A percentile compares a stretch with the other conserved stretches of the same genome.
Conservation (phyloP, 2,329 filamentous ascomycete genomes). For the Nothophaeocryptopus gaeumannii region DNA sequence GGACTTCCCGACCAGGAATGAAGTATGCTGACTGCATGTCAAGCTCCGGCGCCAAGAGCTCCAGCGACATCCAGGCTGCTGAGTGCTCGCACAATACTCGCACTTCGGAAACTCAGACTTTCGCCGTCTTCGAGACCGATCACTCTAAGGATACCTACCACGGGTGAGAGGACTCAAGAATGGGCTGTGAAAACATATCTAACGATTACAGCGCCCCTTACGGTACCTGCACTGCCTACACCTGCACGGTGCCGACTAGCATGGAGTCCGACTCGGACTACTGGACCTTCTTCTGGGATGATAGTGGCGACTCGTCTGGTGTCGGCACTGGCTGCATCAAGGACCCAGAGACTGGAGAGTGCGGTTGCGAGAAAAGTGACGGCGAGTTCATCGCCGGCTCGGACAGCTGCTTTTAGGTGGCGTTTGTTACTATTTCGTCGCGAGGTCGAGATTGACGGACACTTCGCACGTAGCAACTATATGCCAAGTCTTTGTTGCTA, state of each 20-base stretch:
- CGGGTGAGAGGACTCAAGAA: slow-evolving; percentile 28
- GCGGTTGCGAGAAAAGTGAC: slow-evolving; percentile 44
- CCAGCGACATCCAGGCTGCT: slow-evolving; percentile 42
- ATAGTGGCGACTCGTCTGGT: slow-evolving; percentile 32
- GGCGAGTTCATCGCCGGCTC: slow-evolving; percentile 38
- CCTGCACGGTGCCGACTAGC: slow-evolving; percentile 35
- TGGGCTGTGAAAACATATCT: too few species aligned
- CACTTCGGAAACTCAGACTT: slow-evolving; percentile 37
- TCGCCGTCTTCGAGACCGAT: slow-evolving; percentile 44
- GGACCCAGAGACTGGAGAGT: slow-evolving; percentile 39
- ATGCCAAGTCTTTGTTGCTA: too few species aligned
- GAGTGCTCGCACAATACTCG: slow-evolving; percentile 45
- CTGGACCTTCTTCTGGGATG: slow-evolving; percentile 43
- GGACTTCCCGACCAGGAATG: slow-evolving; percentile 1
- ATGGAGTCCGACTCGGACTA: slow-evolving; percentile 36
- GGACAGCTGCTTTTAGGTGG: slow-evolving; percentile 37
- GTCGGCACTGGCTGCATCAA: slow-evolving; percentile 42
- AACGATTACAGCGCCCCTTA: slow-evolving; percentile 38
- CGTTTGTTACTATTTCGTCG: slow-evolving; percentile 33
- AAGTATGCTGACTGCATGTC: slow-evolving; percentile 20
- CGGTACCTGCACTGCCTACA: slow-evolving; percentile 49
- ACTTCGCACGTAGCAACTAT: too few species aligned
- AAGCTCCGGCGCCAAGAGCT: slow-evolving; percentile 34
- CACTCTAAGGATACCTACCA: slow-evolving; percentile 45
- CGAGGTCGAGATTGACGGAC: too few species aligned